Base-by-base conservation (phyloP, 805 yeast species). In the Metschnikowia borealis region DNA sequence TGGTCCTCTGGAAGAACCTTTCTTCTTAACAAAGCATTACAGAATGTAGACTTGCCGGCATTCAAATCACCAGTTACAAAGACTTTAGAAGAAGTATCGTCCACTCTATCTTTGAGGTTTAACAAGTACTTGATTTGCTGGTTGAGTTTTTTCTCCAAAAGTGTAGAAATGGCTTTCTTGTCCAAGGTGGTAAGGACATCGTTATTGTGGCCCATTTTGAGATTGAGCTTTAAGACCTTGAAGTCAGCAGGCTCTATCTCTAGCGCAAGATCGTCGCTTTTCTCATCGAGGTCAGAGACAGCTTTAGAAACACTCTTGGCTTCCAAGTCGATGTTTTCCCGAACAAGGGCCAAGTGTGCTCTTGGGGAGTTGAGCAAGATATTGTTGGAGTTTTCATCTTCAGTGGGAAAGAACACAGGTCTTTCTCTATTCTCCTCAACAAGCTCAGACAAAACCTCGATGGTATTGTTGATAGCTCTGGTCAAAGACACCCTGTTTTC, bases 51-150 rank as follows among this genome's bases (percentile, higher is more conserved):
- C 63, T 94, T 94, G 3, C 99, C 99, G 0, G 99, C 87, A 64
- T 94, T 94, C 57, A 94, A 78, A 66, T 94, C 99, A 46, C 99
- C 99, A 2, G 99, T 95, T 36, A 94, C 91, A 54, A 94, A 83
- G 1, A 94, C 97, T 60, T 92, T 92, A 2, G 98, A 91, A 0
- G 92, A 80, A 0, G 94, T 89, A 60, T 95, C 97, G 56, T 86
- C 94, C 14, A 94, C 84, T 58, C 99, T 79, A 45, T 85, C 94
- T 55, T 83, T 82, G 54, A 95, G 71, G 15, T 90, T 81, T 6
- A 70, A 60, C 45, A 92, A 70, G 62, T 91, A 97, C 56, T 80
- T 81, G 10, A 80, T 67, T 17, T 85, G 84, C 52, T 81, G 84
- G 11, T 71, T 59, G 18, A 92, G 74, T 60, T 87, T 87, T 41